Evolutionary conservation across 129 eudicot genomes (phyloP).

Genomic region (Helianthus annuus): HanXRQr2.0-SUNRISE NC_035441.2:65101755-65102254

Average conservation of each 20-base stretch:
- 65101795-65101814: background rate
- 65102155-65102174: no score
- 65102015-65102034: conserved; percentile 56
- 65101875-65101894: background rate
- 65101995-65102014: conserved; percentile 73
- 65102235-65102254: no score
- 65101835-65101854: background rate
- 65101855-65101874: background rate
- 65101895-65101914: conserved; percentile 5
- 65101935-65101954: conserved; percentile 89
- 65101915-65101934: conserved; percentile 67
- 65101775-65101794: background rate
- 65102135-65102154: no score
- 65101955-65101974: conserved; percentile 73
- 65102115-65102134: no score
- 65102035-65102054: conserved; percentile 69
- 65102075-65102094: conserved; percentile 59
- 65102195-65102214: no score
- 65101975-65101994: conserved; percentile 77
- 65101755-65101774: background rate
- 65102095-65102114: background rate
- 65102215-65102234: no score
- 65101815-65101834: background rate
- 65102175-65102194: no score
- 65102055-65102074: conserved; percentile 84